These are phyloP conservation scores for Hypoxylon rickii DNA, from an alignment of 495 filamentous ascomycete species.

Conservation along the genomic window DNA sequence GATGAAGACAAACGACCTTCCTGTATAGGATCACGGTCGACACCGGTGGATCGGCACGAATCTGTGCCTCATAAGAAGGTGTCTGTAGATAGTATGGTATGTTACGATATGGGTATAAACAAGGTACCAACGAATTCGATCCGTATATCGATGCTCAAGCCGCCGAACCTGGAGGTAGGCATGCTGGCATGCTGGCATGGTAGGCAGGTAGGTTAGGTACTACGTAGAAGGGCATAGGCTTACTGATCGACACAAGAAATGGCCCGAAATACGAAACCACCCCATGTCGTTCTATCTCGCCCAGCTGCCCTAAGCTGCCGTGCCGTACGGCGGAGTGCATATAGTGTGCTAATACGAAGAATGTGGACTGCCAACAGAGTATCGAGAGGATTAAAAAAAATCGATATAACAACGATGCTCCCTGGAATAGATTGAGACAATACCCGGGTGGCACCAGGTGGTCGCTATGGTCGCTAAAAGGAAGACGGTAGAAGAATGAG, in stretches of 20 bases:
- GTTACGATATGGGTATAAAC: conserved; percentile 24
- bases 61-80: too few relatives aligned
- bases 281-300: conserved; percentile 32
- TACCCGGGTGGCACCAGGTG: too few relatives aligned
- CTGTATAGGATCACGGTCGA: conserved; percentile 23
- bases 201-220: too few relatives aligned
- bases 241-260: conserved; percentile 24
- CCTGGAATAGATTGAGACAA: conserved; percentile 2
- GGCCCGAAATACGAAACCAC: conserved; percentile 34
- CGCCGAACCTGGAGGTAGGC: too few relatives aligned
- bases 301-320: neutral
- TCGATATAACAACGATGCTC: too few relatives aligned
- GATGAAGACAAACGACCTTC: conserved; percentile 14
- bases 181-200: too few relatives aligned
- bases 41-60: conserved; percentile 16
- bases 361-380: conserved; percentile 9
- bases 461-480: too few relatives aligned
- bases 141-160: too few relatives aligned
- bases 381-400: too few relatives aligned
- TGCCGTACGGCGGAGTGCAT: neutral
- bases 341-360: conserved; percentile 13
- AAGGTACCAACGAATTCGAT: too few relatives aligned
- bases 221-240: neutral
- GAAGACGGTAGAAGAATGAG: too few relatives aligned
- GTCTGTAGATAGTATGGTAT: conserved; percentile 2